Conservation (phyloP, 202 grass and related monocot genomes). For the Bolboschoenoplectus hybrid region DNA sequence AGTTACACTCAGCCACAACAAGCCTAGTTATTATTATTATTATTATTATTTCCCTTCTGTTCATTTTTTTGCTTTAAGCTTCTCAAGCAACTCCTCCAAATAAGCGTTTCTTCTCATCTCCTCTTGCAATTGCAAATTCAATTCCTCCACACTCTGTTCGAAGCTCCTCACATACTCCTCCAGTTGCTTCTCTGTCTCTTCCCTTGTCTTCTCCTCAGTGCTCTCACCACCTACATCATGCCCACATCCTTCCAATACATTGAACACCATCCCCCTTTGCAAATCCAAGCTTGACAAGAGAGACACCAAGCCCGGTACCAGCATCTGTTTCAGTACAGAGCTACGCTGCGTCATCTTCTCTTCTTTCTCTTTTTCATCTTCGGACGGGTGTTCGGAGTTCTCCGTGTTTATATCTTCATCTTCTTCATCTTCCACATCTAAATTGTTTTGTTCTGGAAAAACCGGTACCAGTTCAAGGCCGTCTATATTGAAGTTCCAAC, state of each 20-base stretch:
- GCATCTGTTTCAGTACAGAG: slow-evolving; percentile 41
- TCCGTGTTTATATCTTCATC: slow-evolving; percentile 29
- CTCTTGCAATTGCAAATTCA: slow-evolving; percentile 57
- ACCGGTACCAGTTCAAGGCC: slow-evolving; percentile 54
- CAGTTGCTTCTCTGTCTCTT: slow-evolving; percentile 53
- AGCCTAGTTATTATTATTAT: background rate
- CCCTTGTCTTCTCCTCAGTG: background rate
- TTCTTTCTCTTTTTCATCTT: background rate
- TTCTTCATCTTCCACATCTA: background rate
- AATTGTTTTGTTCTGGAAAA: slow-evolving; percentile 24
- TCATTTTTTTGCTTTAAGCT: slow-evolving; percentile 15
- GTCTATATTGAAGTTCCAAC: slow-evolving; percentile 85
- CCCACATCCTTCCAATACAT: slow-evolving; percentile 49
- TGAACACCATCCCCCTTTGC: slow-evolving; percentile 62
- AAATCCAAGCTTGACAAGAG: slow-evolving; percentile 68
- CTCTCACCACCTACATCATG: slow-evolving; percentile 12
- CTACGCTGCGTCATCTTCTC: background rate
- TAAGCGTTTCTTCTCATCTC: slow-evolving; percentile 56
- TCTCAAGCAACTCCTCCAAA: slow-evolving; percentile 50
- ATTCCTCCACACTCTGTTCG: slow-evolving; percentile 54
- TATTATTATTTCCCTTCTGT: background rate
- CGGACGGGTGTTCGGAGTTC: background rate
- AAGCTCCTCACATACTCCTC: slow-evolving; percentile 54
- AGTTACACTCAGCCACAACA: background rate
- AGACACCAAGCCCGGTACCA: slow-evolving; percentile 66